These are phyloP conservation scores for Clonostachys rosea DNA, from an alignment of 2,329 filamentous ascomycete species.

Conservation along the genomic window DNA sequence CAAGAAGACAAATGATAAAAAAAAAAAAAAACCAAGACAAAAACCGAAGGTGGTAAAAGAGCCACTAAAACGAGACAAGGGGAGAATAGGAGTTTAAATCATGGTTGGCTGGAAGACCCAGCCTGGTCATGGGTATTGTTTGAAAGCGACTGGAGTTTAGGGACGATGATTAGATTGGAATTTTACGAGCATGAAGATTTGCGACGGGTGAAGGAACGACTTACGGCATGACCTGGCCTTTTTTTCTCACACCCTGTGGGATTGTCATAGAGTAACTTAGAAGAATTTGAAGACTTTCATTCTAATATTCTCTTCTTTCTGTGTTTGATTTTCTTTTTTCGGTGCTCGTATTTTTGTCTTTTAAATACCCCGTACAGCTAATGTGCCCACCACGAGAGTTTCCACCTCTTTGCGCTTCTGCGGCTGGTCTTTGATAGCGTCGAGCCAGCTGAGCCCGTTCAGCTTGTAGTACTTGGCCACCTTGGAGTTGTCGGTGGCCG, in stretches of 20 bases:
- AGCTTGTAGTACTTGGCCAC: constrained; percentile 87
- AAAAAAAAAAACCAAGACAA: background rate
- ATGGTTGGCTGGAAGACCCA: too few species aligned
- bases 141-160: too few species aligned
- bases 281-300: background rate
- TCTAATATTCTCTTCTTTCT: background rate
- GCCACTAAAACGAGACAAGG: too few species aligned
- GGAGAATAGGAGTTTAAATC: too few species aligned
- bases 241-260: too few species aligned
- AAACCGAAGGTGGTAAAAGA: too few species aligned
- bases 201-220: too few species aligned
- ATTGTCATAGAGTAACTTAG: too few species aligned
- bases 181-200: too few species aligned
- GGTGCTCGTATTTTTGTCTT: constrained; percentile 1
- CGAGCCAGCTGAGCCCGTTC: constrained; percentile 50
- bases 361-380: constrained; percentile 53
- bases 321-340: background rate
- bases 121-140: too few species aligned
- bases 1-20: background rate
- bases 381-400: constrained; percentile 65
- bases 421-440: constrained; percentile 34
- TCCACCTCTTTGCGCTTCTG: constrained; percentile 56
- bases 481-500: constrained; percentile 59
- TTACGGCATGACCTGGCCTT: too few species aligned
- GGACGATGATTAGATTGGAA: too few species aligned